These are phyloP conservation scores for Typha latifolia DNA, from an alignment of 176 grass and related monocot genomes.

Conservation along the genomic window DNA sequence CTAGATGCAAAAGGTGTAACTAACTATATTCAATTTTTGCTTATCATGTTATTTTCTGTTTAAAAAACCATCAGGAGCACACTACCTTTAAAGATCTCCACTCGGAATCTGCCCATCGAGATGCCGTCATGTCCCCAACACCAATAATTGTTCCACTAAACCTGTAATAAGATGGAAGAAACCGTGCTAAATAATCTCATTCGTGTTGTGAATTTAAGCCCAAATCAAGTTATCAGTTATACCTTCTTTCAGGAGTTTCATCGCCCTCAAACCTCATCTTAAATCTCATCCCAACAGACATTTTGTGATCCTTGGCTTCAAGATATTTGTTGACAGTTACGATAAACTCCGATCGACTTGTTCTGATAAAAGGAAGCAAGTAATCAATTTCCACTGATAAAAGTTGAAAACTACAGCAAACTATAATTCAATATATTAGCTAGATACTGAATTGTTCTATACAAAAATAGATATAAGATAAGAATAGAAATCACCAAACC, in stretches of 20 bases:
- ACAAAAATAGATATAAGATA: slow-evolving; percentile 5
- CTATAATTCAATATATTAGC: background rate
- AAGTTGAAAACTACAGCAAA: too few species aligned
- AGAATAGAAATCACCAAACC: slow-evolving; percentile 31
- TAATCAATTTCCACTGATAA: background rate
- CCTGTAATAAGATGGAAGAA: slow-evolving; percentile 37
- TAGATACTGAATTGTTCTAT: slow-evolving; percentile 12
- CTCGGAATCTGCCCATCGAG: slow-evolving; percentile 67
- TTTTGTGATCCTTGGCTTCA: slow-evolving; percentile 77
- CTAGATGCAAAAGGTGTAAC: background rate
- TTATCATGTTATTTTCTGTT: background rate
- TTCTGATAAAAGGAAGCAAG: slow-evolving; percentile 35
- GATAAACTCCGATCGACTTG: slow-evolving; percentile 82
- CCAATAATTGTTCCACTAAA: slow-evolving; percentile 90
- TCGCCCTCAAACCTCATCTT: slow-evolving; percentile 97
- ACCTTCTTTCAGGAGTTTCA: slow-evolving; percentile 87
- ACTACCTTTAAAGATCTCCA: slow-evolving; percentile 91
- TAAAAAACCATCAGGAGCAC: background rate
- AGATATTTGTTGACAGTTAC: slow-evolving; percentile 84
- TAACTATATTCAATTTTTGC: background rate
- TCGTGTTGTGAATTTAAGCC: background rate
- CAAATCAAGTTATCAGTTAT: slow-evolving; percentile 13
- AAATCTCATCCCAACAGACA: slow-evolving; percentile 85
- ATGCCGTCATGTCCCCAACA: slow-evolving; percentile 47
- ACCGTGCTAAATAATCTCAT: background rate